Base-by-base conservation (phyloP, 345 rosid species). In the Linum lewisii region DNA sequence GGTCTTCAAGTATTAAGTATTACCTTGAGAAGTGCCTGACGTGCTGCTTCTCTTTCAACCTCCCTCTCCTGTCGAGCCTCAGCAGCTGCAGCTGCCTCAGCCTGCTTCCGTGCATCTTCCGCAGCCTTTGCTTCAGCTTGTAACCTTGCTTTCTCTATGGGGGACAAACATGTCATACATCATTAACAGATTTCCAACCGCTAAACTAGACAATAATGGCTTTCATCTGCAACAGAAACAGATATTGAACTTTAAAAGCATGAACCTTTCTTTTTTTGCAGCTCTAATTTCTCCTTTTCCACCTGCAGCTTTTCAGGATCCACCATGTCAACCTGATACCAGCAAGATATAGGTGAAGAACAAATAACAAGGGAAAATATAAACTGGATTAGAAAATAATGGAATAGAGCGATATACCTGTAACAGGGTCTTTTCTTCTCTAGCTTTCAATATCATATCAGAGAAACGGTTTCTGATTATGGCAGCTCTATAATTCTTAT, bases 211-310 rank as follows among this genome's bases (percentile, higher is more conserved):
- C n/a, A n/a, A n/a, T n/a, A n/a, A n/a, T n/a, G n/a, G n/a, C n/a
- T n/a, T n/a, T n/a, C n/a, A n/a, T n/a, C n/a, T n/a, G n/a, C n/a
- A n/a, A n/a, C n/a, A n/a, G n/a, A n/a, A n/a, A n/a, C 54, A 34
- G 53, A 60, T 32, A 53, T 60, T 51, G 32, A 10, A 23, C 69
- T 59, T n/a, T 42, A 50, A 21, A 37, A 65, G 47, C 16, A n/a
- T n/a, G n/a, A 7, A 42, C 70, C 70, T 65, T 65, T 61, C 63
- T 61, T 71, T 57, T 71, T 61, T 47, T 29, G 63, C 37, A 61
- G n/a, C 25, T 71, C 70, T 37, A 65, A 62, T 58, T 71, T 66
- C 54, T 61, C 74, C 49, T 16, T 65, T 63, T 71, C 63, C 59
- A 6, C 19, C 45, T 44, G 65, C 44, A 61, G 37, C 53, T 57